Conservation (phyloP, 768 basidiomycete genomes). For the Auricularia sp. region DNA sequence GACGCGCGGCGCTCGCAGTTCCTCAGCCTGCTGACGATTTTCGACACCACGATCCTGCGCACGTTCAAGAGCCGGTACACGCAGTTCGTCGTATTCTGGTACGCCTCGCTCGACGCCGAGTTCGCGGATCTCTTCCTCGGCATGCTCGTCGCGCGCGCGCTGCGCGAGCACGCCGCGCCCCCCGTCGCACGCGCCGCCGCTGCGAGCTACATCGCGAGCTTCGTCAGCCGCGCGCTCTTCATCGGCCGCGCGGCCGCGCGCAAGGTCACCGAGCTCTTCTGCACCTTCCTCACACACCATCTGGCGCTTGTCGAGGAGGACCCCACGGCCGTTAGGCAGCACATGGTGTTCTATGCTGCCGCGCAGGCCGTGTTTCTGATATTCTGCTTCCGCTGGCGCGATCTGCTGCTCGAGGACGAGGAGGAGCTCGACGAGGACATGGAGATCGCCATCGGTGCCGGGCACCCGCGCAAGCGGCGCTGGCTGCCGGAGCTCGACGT, state of each 20-base stretch:
- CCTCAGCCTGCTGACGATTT: slow-evolving; percentile 80
- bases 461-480: slow-evolving; percentile 30
- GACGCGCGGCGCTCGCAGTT: slow-evolving; percentile 55
- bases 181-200: slow-evolving; percentile 83
- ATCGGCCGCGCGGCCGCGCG: slow-evolving; percentile 68
- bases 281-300: slow-evolving; percentile 70
- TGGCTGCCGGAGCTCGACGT: slow-evolving; percentile 82
- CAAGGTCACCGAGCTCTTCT: slow-evolving; percentile 72
- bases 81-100: slow-evolving; percentile 96
- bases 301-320: slow-evolving; percentile 57
- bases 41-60: slow-evolving; percentile 85
- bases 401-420: slow-evolving; percentile 51
- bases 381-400: slow-evolving; percentile 97
- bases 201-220: slow-evolving; percentile 85
- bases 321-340: slow-evolving; percentile 25
- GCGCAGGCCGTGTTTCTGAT: slow-evolving; percentile 88
- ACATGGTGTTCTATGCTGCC: slow-evolving; percentile 85
- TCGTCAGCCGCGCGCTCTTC: slow-evolving; percentile 83
- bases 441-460: slow-evolving; percentile 11
- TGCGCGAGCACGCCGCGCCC: slow-evolving; percentile 50
- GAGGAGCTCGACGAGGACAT: slow-evolving; percentile 46
- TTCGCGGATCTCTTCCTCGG: slow-evolving; percentile 92
- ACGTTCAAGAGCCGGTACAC: slow-evolving; percentile 97
- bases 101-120: slow-evolving; percentile 77
- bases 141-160: slow-evolving; percentile 82